Base-by-base conservation (phyloP, 225 moss, liverwort and hornwort genomes). In the Physcomitrium patens region DNA sequence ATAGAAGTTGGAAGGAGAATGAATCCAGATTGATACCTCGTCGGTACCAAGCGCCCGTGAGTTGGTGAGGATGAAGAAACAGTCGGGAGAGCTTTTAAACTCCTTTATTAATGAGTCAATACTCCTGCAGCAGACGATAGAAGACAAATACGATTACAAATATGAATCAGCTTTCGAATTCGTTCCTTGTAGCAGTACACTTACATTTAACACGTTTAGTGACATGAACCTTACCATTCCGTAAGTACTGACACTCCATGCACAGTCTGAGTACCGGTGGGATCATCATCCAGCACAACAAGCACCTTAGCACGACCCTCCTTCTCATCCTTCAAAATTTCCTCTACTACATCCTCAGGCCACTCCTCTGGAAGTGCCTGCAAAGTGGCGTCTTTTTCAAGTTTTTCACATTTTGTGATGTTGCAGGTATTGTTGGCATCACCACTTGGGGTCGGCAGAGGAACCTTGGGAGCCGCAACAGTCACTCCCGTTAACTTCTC, bases 211-310 rank as follows among this genome's bases (percentile, higher is more conserved):
- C 9, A 43, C 1, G 12, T 43, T 53, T 53, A 12, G 13, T 20
- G 9, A 54, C 49, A 77, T 51, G 68, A 65, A 80, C 85, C 63
- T 65, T 37, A 96, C 96, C 96, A 96, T 75, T 92, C 90, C 48
- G 93, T 94, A 13, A 94, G 92, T 18, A 96, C 96, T 46, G 89
- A 89, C 18, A 96, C 88, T 71, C 92, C 92, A 76, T 96, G 86
- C 60, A 94, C 96, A 67, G 96, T 96, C 80, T 96, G 96, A 45
- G 96, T 96, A 76, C 96, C 96, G n/a, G 96, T 96, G 58, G 96
- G 94, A 79, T 96, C 96, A 74, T 96, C 96, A 78, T 96, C 96
- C 60, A 96, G 73, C 20, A 96, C 94, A 66, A 96, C 88, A 53
- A 96, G 83, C 74, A 92, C 94, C 78, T 94, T 94, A 5, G 91